Base-by-base conservation (phyloP, 768 basidiomycete genomes). In the Sarcodon aspratus region DNA sequence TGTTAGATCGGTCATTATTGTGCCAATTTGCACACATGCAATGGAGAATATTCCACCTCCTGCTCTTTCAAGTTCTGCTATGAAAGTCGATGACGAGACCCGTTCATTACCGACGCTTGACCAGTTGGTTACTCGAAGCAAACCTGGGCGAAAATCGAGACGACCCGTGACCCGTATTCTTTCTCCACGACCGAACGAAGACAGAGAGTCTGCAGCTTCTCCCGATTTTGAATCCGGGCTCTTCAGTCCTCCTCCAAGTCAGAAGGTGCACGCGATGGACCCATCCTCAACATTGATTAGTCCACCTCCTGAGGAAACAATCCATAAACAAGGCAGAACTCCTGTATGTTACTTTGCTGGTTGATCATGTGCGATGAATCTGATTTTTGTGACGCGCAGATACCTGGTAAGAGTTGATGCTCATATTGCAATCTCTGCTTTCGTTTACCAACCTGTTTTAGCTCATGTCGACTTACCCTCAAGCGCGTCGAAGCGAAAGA, bases 241-340 rank as follows among this genome's bases (percentile, higher is more conserved):
- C 35, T 50, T 59, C 37, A 63, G 3, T 58, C 61, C 11, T 52
- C 54, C 13, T 60, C 56, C 50, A 66, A 57, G 55, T 44, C 45
- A 50, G 49, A 49, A 21, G 52, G 54, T 43, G 45, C 35, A 34
- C 62, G 50, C 63, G 66, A 67, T 37, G 40, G 58, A 60, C 21
- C 48, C 61, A 1, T 49, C 63, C 0, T 55, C 58, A 47, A 64
- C 64, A 58, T 52, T 70, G 36, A 78, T 82, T 51, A 80, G 79
- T 54, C 80, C 79, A 1, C 80, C 80, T 2, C 80, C 80, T 1
- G 80, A 82, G 54, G 80, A 82, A 53, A 65, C 63, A 1, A 59
- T 79, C 8, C 52, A 61, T 45, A 37, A 54, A 52, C 45, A 47
- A 43, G 45, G 34, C 48, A 49, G 52, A 40, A 31, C 51, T 42